Evolutionary conservation across 352 stramenopile species (phyloP).

Genomic region (Globisporangium abappressorium): DNA sequence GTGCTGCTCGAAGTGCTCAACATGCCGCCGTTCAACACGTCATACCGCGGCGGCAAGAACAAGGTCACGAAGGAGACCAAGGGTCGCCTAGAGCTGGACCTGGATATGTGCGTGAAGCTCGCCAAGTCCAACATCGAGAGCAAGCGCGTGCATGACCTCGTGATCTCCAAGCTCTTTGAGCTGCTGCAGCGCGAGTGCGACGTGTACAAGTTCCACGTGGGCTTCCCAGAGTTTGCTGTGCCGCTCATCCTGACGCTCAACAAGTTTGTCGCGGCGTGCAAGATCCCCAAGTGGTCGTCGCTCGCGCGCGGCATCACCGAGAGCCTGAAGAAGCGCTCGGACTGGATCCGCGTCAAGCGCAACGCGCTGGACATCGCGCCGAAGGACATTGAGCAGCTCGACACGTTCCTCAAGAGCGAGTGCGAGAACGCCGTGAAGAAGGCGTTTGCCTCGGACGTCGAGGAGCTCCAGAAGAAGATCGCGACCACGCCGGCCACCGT

Average conservation of each 20-base stretch:
- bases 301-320: slow-evolving; percentile 58
- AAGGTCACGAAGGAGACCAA: slow-evolving; percentile 36
- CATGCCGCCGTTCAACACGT: slow-evolving; percentile 87
- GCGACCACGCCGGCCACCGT: slow-evolving; percentile 32
- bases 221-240: slow-evolving; percentile 94
- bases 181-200: slow-evolving; percentile 94
- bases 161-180: slow-evolving; percentile 92
- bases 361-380: slow-evolving; percentile 87
- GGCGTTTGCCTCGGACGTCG: slow-evolving; percentile 73
- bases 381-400: slow-evolving; percentile 81
- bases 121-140: slow-evolving; percentile 87
- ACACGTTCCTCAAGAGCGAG: slow-evolving; percentile 77
- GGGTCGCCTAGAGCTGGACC: slow-evolving; percentile 49
- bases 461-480: slow-evolving; percentile 69
- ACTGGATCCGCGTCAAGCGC: slow-evolving; percentile 89
- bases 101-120: slow-evolving; percentile 89
- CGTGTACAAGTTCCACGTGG: slow-evolving; percentile 94
- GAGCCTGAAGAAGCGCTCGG: slow-evolving; percentile 67
- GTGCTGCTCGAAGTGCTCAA: slow-evolving; percentile 94
- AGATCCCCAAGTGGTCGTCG: slow-evolving; percentile 78
- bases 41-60: slow-evolving; percentile 61
- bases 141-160: slow-evolving; percentile 86
- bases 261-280: slow-evolving; percentile 86
- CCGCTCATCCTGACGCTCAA: slow-evolving; percentile 84
- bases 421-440: slow-evolving; percentile 85